Evolutionary conservation across 78 protist genomes (phyloP), one percentile per base, ranked within the genome.

Genomic region (Dictyostelium firmibasis): DNA sequence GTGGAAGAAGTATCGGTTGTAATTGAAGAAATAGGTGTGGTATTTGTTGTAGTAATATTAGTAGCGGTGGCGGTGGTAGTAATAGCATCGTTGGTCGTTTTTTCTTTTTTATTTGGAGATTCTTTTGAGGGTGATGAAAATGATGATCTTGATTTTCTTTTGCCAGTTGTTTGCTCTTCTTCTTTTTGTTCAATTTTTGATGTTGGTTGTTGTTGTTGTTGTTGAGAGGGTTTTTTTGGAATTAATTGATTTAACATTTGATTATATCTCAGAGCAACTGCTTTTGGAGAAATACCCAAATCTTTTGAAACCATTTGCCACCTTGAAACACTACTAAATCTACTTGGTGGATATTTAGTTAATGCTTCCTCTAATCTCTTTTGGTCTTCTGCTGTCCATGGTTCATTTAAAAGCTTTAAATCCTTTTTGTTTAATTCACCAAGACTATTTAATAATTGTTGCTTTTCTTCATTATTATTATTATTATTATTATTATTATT

Each of bases 221-320:
- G 43, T 11, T 20, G 86, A 20, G 18, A 47, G 11, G 60, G 69
- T 60, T 62, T 57, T 35, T 31, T 67, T 5, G 64, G 41, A 38
- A 36, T 64, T 36, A 43, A 41, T n/a, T 27, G 72, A 76, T 69
- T 67, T 31, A 89, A 81, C 94, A 89, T 89, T 81, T 89, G 94
- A 89, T 89, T 89, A 47, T 89, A 89, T n/a, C 94, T 13, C 25
- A 89, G 33, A 43, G 94, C 94, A 1, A 47, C 94, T 29, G 87
- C 85, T 69, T 89, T 89, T 62, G 94, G 94, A 13, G 94, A 50
- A 10, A 89, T 89, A 29, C 87, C 87, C 13, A 89, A 27, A 8
- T 89, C 94, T 89, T 89, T 89, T 11, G 79, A 41, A 36, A 89
- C 83, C n/a, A 62, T 76, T 69, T 89, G 94, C 94, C 94, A 89